These are phyloP conservation scores for Fusarium paranaense DNA, from an alignment of 2,329 filamentous ascomycete genomes.

Conservation along the genomic window DNA sequence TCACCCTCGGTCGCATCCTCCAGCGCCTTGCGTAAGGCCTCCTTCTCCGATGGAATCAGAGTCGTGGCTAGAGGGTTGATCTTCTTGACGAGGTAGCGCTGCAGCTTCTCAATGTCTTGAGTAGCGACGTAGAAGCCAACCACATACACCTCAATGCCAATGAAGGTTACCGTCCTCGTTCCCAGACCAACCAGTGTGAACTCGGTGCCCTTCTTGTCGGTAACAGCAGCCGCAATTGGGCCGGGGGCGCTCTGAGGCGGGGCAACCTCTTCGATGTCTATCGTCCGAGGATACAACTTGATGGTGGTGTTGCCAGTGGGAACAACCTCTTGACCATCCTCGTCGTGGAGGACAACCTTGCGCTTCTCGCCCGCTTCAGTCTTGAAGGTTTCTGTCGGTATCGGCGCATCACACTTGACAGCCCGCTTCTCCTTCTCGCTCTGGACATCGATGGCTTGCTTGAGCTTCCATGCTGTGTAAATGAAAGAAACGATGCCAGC, in stretches of 20 bases:
- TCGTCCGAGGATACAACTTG: conserved; percentile 79
- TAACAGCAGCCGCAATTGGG: conserved; percentile 53
- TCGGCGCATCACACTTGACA: conserved; percentile 53
- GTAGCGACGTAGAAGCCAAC: conserved; percentile 93
- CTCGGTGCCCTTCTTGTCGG: conserved; percentile 65
- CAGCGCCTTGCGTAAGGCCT: conserved; percentile 74
- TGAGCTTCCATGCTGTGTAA: conserved; percentile 66
- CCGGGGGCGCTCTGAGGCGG: conserved; percentile 40
- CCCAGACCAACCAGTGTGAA: conserved; percentile 92
- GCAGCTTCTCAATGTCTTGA: conserved; percentile 82
- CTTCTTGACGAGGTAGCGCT: conserved; percentile 79
- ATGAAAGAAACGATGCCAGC: conserved; percentile 62
- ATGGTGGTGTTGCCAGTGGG: conserved; percentile 85
- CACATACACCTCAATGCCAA: conserved; percentile 93
- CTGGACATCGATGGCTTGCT: conserved; percentile 52
- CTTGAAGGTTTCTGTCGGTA: conserved; percentile 60
- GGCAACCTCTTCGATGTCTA: conserved; percentile 67
- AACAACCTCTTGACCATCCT: conserved; percentile 79
- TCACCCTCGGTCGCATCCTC: conserved; percentile 77
- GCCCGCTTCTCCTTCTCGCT: conserved; percentile 54
- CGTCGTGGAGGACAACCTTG: conserved; percentile 72
- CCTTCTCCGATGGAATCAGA: conserved; percentile 84
- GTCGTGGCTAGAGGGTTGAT: conserved; percentile 85
- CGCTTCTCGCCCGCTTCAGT: conserved; percentile 62
- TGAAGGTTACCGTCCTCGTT: conserved; percentile 88